Conservation (phyloP, 805 yeast genomes). For the Saccharomyces eubayanus region DNA sequence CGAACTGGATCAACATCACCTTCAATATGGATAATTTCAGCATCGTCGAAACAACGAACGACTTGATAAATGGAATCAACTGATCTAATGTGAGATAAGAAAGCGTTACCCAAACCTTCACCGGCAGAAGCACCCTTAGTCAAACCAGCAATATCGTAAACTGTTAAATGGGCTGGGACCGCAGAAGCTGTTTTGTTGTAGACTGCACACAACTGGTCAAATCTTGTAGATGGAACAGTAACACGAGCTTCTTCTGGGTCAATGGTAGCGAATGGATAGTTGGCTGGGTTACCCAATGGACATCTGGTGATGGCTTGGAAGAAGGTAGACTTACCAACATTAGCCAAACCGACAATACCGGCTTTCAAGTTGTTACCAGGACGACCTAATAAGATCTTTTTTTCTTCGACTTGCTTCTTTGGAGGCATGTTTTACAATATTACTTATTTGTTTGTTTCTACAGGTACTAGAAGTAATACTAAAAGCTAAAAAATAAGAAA, state of each 20-base stretch:
- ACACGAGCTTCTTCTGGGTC: slow-evolving; percentile 98
- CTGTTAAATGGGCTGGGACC: slow-evolving; percentile 87
- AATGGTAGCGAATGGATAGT: slow-evolving; percentile 78
- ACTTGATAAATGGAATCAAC: slow-evolving; percentile 98
- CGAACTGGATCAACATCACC: slow-evolving; percentile 94
- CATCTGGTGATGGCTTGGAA: slow-evolving; percentile 72
- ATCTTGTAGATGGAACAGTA: slow-evolving; percentile 82
- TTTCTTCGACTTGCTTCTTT: slow-evolving; percentile 39
- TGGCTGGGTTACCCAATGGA: slow-evolving; percentile 65
- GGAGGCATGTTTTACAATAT: slow-evolving; percentile 27
- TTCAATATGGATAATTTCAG: slow-evolving; percentile 94
- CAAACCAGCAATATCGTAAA: slow-evolving; percentile 95
- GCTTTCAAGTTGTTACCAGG: slow-evolving; percentile 52
- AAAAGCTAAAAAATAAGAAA: background rate
- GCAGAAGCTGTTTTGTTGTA: slow-evolving; percentile 76
- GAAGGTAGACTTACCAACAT: slow-evolving; percentile 72
- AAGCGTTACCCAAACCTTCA: slow-evolving; percentile 96
- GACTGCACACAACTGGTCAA: slow-evolving; percentile 63
- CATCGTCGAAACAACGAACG: slow-evolving; percentile 95
- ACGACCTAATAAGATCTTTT: slow-evolving; percentile 72
- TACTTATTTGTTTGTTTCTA: background rate
- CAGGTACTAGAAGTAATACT: background rate
- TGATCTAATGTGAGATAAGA: slow-evolving; percentile 91
- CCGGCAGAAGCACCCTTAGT: slow-evolving; percentile 95
- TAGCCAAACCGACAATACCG: slow-evolving; percentile 78